phyloP scores from a whole-genome alignment of 495 filamentous ascomycete species.

The Aspergillus leporis region DNA sequence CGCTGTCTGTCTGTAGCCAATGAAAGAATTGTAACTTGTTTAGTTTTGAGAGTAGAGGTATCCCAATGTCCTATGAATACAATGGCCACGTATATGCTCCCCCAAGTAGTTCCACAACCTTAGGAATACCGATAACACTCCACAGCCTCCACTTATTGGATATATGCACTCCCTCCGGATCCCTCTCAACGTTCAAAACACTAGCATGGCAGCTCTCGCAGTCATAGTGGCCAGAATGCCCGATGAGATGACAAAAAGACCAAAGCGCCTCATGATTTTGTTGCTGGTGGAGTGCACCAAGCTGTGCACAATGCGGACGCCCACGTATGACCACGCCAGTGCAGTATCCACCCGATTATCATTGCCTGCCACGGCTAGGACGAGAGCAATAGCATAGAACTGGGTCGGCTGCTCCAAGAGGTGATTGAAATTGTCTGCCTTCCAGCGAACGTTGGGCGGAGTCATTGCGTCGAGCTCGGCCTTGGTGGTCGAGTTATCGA shows the following conservation, averaged over 20 bases:
- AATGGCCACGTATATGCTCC: too few species aligned
- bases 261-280: slow-evolving; percentile 16
- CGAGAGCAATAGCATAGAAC: slow-evolving; percentile 28
- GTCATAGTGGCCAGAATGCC: slow-evolving; percentile 21
- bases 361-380: slow-evolving; percentile 16
- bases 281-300: slow-evolving; percentile 23
- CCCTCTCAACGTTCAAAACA: slow-evolving; percentile 11
- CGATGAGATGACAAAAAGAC: slow-evolving; percentile 17
- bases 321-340: slow-evolving; percentile 27
- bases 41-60: too few species aligned
- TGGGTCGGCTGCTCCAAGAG: slow-evolving; percentile 32
- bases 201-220: slow-evolving; percentile 17
- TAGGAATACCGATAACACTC: too few species aligned
- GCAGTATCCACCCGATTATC: slow-evolving; percentile 11
- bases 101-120: too few species aligned
- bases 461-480: slow-evolving; percentile 21
- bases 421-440: slow-evolving; percentile 30
- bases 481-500: slow-evolving; percentile 12
- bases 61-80: too few species aligned
- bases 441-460: slow-evolving; percentile 27
- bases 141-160: too few species aligned
- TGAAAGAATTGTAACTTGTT: too few species aligned
- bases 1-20: too few species aligned
- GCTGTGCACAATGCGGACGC: slow-evolving; percentile 24
- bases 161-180: too few species aligned